phyloP scores from a whole-genome alignment of 2,329 filamentous ascomycete genomes.

The Monosporascus sp. region DNA sequence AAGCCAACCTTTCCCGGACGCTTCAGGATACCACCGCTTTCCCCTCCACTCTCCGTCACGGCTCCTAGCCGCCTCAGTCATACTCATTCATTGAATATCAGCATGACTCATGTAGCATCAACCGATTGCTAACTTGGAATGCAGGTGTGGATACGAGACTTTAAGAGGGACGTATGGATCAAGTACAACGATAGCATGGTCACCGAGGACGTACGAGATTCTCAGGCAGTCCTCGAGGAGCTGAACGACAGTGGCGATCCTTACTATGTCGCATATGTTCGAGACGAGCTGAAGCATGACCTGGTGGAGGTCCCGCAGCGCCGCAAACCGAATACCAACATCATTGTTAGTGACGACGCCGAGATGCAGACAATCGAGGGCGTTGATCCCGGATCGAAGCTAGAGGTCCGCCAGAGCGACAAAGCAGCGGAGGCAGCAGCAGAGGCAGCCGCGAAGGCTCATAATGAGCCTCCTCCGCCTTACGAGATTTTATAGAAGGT shows the following conservation, averaged over 20 bases:
- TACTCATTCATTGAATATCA: neutral
- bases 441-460: neutral
- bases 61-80: neutral
- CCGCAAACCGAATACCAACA: conserved; percentile 1
- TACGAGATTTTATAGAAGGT: neutral
- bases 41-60: too few relatives aligned
- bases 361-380: conserved; percentile 26
- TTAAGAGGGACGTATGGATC: conserved; percentile 74
- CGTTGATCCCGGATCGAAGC: conserved; percentile 5
- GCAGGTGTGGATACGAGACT: conserved; percentile 80
- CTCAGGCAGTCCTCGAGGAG: conserved; percentile 63
- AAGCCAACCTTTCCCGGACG: neutral
- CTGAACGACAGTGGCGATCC: conserved; percentile 69
- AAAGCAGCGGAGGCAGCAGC: neutral
- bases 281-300: conserved; percentile 57
- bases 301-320: conserved; percentile 44
- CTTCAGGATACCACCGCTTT: too few relatives aligned
- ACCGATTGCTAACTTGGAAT: neutral
- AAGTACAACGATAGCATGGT: conserved; percentile 91
- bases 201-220: conserved; percentile 58
- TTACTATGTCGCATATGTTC: conserved; percentile 80
- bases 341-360: conserved; percentile 8
- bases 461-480: neutral
- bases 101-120: neutral
- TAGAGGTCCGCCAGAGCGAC: neutral